Evolutionary conservation across 2,329 filamentous ascomycete genomes (phyloP).

Genomic region (Penicillium italicum): DNA sequence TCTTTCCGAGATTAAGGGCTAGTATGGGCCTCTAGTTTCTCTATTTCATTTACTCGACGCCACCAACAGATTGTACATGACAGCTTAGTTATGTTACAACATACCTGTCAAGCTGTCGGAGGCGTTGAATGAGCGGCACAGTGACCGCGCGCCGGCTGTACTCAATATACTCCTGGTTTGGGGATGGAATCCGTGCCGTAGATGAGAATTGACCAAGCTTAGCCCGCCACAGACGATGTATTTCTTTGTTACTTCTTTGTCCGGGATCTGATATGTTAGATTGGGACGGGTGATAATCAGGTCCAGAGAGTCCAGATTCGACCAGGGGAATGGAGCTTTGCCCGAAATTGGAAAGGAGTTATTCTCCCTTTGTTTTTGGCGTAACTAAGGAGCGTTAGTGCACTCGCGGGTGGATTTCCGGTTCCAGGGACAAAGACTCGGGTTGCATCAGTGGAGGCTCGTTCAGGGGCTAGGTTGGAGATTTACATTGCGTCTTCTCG

Average conservation of each 20-base stretch:
- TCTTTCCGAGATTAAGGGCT: slow-evolving; percentile 3
- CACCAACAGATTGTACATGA: slow-evolving; percentile 4
- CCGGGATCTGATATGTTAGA: slow-evolving; percentile 6
- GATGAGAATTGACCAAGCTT: slow-evolving; percentile 3
- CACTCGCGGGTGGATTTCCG: slow-evolving; percentile 9
- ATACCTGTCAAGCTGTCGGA: neutral
- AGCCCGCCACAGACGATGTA: slow-evolving; percentile 4
- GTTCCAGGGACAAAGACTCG: slow-evolving; percentile 15
- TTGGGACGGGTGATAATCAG: neutral
- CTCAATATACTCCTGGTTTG: slow-evolving; percentile 7
- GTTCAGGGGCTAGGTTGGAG: slow-evolving; percentile 4
- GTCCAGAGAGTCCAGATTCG: neutral
- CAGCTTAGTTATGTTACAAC: slow-evolving; percentile 6
- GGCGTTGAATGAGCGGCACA: neutral
- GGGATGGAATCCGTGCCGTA: neutral
- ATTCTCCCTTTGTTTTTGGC: neutral
- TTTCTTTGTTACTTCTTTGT: slow-evolving; percentile 6
- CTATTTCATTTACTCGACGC: slow-evolving; percentile 11
- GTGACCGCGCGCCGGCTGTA: neutral
- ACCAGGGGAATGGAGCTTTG: neutral
- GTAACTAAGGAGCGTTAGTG: neutral
- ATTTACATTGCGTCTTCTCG: slow-evolving; percentile 9
- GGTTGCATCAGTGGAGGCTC: slow-evolving; percentile 10
- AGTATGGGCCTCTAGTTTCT: slow-evolving; percentile 8
- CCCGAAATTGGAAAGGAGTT: slow-evolving; percentile 3